phyloP scores from a whole-genome alignment of 305 asterid species.

The Fraxinus ornus region DNA sequence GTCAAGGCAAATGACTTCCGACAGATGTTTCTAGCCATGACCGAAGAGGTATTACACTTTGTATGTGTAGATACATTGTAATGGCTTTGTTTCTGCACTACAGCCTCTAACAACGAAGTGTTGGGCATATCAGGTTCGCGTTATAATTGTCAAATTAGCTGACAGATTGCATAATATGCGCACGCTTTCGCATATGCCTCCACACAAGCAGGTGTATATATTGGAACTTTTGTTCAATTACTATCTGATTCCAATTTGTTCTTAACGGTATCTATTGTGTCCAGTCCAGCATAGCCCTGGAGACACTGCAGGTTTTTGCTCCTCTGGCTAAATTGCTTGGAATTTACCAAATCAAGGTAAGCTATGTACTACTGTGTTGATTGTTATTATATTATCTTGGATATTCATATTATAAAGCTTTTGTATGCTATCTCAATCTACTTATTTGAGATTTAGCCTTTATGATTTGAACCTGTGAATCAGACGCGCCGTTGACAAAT shows the following conservation, averaged over 20 bases:
- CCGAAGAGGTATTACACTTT: conserved; percentile 65
- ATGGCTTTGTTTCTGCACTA: conserved; percentile 14
- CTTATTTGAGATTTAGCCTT: background rate
- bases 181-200: conserved; percentile 96
- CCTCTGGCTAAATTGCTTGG: conserved; percentile 93
- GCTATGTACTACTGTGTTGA: background rate
- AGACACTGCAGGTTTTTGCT: conserved; percentile 92
- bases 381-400: background rate
- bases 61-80: background rate
- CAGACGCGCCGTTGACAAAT: background rate
- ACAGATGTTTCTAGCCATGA: conserved; percentile 97
- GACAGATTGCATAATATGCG: conserved; percentile 96
- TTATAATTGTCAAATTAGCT: conserved; percentile 88
- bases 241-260: conserved; percentile 16
- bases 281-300: conserved; percentile 89
- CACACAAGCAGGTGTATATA: conserved; percentile 75
- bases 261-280: conserved; percentile 23
- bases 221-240: conserved; percentile 12
- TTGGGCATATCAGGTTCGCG: conserved; percentile 68
- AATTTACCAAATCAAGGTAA: conserved; percentile 88
- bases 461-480: background rate
- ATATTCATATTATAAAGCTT: background rate
- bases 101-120: conserved; percentile 24
- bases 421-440: background rate
- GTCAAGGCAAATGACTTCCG: conserved; percentile 95